Evolutionary conservation across 2,329 filamentous ascomycete genomes (phyloP).

Genomic region (Colletotrichum endophyticum): DNA sequence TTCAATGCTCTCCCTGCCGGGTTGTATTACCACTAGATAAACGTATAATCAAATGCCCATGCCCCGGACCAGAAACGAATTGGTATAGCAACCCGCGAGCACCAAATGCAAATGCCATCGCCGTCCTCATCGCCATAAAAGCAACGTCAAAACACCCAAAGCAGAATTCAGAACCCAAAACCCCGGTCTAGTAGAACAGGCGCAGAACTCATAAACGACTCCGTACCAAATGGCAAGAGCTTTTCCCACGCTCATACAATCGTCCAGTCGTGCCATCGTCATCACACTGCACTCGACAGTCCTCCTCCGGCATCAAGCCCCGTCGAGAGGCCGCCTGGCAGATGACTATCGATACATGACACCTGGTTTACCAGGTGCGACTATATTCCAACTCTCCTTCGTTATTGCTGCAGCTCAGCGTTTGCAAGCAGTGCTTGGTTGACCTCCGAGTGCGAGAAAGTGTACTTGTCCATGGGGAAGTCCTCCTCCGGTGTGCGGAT

Average conservation of each 20-base stretch:
- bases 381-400: neutral
- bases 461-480: constrained; percentile 65
- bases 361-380: constrained; percentile 15
- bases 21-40: constrained; percentile 20
- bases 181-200: constrained; percentile 14
- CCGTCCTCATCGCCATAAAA: constrained; percentile 5
- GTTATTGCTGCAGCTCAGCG: constrained; percentile 30
- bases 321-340: constrained; percentile 1
- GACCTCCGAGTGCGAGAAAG: constrained; percentile 42
- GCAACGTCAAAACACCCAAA: constrained; percentile 11
- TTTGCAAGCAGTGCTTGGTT: constrained; percentile 36
- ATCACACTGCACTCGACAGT: constrained; percentile 16
- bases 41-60: constrained; percentile 16
- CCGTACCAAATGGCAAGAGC: neutral
- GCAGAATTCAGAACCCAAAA: constrained; percentile 3
- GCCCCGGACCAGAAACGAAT: constrained; percentile 9
- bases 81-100: constrained; percentile 17
- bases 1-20: constrained; percentile 4
- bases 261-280: constrained; percentile 24
- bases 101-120: constrained; percentile 18
- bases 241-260: constrained; percentile 22
- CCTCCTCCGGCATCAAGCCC: constrained; percentile 17
- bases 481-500: constrained; percentile 72
- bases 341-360: constrained; percentile 15
- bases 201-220: neutral